These are phyloP conservation scores for Xylariaceae sp. DNA, from an alignment of 2,329 filamentous ascomycete species.

Conservation along the genomic window DNA sequence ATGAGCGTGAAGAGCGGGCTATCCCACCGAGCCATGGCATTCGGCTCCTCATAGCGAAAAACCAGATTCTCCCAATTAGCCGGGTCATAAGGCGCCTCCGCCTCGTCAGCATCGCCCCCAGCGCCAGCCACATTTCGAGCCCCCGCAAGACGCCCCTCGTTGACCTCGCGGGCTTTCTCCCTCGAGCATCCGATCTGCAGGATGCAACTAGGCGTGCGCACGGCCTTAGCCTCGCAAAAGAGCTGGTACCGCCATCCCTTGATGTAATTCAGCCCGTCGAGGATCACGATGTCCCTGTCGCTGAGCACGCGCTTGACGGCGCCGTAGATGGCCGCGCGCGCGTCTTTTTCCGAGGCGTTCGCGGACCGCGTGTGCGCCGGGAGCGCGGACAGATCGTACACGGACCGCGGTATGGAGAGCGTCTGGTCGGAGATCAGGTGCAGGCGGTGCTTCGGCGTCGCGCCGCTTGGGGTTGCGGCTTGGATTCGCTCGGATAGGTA, in stretches of 20 bases:
- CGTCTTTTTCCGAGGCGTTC: constrained; percentile 75
- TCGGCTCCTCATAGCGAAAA: constrained; percentile 82
- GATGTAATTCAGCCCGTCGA: constrained; percentile 82
- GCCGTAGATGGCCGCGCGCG: constrained; percentile 68
- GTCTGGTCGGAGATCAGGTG: constrained; percentile 71
- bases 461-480: constrained; percentile 30
- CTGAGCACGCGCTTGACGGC: constrained; percentile 73
- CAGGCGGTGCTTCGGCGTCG: constrained; percentile 53
- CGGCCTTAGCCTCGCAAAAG: constrained; percentile 77
- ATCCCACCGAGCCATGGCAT: constrained; percentile 81
- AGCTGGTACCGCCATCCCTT: constrained; percentile 87
- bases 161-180: constrained; percentile 54
- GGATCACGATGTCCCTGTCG: constrained; percentile 70
- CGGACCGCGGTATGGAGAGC: constrained; percentile 63
- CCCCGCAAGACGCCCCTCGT: constrained; percentile 50
- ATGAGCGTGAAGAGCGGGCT: constrained; percentile 75
- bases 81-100: constrained; percentile 48
- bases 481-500: constrained; percentile 59
- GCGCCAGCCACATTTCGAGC: constrained; percentile 7
- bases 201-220: constrained; percentile 70
- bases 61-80: constrained; percentile 73
- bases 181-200: constrained; percentile 58
- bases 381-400: constrained; percentile 63
- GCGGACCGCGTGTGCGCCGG: constrained; percentile 63
- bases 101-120: constrained; percentile 28